Evolutionary conservation across 768 basidiomycete species (phyloP).

Genomic region (Lactifluus pinguis): DNA sequence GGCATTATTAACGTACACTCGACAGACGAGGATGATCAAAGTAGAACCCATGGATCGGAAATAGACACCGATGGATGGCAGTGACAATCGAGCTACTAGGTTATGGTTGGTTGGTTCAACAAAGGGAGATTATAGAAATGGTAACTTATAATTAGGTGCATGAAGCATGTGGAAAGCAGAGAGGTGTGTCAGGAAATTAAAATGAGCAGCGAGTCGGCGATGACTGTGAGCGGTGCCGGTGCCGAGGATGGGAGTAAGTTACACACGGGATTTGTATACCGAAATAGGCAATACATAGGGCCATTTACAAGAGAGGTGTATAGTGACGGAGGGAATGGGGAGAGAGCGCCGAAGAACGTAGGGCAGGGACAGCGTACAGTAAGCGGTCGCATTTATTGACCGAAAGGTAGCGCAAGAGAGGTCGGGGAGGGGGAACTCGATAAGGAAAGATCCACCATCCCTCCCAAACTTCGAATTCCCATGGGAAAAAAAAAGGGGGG

Average conservation of each 20-base stretch:
- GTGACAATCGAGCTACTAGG: background rate
- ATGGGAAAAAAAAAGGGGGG: constrained; percentile 20
- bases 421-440: constrained; percentile 7
- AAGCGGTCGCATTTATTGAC: background rate
- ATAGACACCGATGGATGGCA: background rate
- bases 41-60: background rate
- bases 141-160: background rate
- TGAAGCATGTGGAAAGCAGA: background rate
- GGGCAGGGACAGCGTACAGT: background rate
- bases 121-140: background rate
- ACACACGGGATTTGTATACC: background rate
- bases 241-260: background rate
- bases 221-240: background rate
- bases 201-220: background rate
- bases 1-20: background rate
- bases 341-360: background rate
- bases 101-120: background rate
- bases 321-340: background rate
- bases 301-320: background rate
- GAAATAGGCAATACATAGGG: background rate
- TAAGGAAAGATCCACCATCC: constrained; percentile 10
- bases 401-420: background rate
- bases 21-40: background rate
- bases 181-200: background rate
- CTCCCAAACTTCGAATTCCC: constrained; percentile 19